phyloP scores from a whole-genome alignment of 2,329 filamentous ascomycete genomes.

The Monosporascus sp. region DNA sequence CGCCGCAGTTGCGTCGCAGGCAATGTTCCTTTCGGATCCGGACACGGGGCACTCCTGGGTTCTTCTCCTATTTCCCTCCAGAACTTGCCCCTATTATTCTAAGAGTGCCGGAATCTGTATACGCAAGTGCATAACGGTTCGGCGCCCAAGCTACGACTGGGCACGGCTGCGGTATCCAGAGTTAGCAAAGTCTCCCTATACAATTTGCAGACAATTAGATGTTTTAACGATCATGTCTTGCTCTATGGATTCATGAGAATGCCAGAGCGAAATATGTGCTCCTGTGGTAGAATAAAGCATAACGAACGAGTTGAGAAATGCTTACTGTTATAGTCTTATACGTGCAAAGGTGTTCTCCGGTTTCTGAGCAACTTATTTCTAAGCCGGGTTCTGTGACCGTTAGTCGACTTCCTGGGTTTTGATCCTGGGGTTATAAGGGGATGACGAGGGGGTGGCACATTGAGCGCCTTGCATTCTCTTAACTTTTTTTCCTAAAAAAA shows the following conservation, averaged over 20 bases:
- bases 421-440: too few relatives aligned
- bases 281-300: background rate
- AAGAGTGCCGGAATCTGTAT: slow-evolving; percentile 63
- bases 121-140: slow-evolving; percentile 67
- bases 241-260: too few relatives aligned
- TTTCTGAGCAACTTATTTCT: slow-evolving; percentile 68
- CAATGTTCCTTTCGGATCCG: background rate
- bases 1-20: too few relatives aligned
- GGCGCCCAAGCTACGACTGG: slow-evolving; percentile 73
- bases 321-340: slow-evolving; percentile 58
- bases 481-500: too few relatives aligned
- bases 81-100: slow-evolving; percentile 62
- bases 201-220: too few relatives aligned
- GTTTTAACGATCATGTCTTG: too few relatives aligned
- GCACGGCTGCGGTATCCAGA: slow-evolving; percentile 34
- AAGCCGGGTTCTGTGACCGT: slow-evolving; percentile 49
- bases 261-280: too few relatives aligned
- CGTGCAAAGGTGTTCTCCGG: slow-evolving; percentile 66
- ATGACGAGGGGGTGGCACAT: slow-evolving; percentile 1
- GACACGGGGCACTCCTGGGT: background rate
- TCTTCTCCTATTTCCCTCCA: slow-evolving; percentile 34
- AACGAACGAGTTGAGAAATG: background rate
- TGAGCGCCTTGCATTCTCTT: too few relatives aligned
- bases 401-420: slow-evolving; percentile 3
- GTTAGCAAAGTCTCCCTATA: background rate